phyloP scores from a whole-genome alignment of 2,329 filamentous ascomycete genomes.

The Penicillium sp. region DNA sequence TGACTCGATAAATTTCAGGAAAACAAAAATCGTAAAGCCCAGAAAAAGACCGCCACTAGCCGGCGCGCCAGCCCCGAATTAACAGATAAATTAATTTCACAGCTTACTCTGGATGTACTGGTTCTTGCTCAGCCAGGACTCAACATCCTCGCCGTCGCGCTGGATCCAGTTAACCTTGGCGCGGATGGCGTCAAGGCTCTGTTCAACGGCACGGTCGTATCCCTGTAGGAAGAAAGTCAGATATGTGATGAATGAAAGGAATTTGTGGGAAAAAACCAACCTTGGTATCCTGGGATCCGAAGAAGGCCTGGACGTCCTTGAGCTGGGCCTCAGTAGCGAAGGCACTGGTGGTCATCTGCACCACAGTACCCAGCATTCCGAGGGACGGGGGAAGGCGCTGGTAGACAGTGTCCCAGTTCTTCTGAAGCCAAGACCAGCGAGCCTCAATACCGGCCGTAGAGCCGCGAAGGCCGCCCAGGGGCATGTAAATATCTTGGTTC shows the following conservation, averaged over 20 bases:
- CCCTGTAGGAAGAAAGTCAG: slow-evolving; percentile 44
- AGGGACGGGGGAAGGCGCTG: slow-evolving; percentile 82
- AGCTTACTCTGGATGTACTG: slow-evolving; percentile 54
- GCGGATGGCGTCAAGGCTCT: slow-evolving; percentile 79
- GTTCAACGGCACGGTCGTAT: slow-evolving; percentile 84
- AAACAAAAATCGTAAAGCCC: not conserved
- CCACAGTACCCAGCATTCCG: slow-evolving; percentile 80
- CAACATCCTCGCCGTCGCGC: slow-evolving; percentile 76
- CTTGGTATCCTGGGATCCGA: slow-evolving; percentile 76
- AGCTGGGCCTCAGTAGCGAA: slow-evolving; percentile 78
- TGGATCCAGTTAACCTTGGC: slow-evolving; percentile 82
- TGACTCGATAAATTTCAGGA: not conserved
- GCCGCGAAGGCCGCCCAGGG: slow-evolving; percentile 72
- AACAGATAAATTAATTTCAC: not conserved
- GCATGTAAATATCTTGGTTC: slow-evolving; percentile 92
- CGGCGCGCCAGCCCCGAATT: not conserved
- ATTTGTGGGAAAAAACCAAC: slow-evolving; percentile 34
- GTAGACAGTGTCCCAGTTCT: slow-evolving; percentile 82
- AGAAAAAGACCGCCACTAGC: not conserved
- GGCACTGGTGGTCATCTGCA: slow-evolving; percentile 76
- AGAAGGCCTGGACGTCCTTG: slow-evolving; percentile 75
- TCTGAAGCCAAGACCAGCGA: slow-evolving; percentile 78
- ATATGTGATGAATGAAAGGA: not conserved
- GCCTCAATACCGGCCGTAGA: slow-evolving; percentile 76
- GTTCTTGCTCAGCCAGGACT: slow-evolving; percentile 66